A percentile compares a stretch with the other conserved stretches of the same genome.
Conservation (phyloP, 176 grass and related monocot species). For the Pharus latifolius region DNA sequence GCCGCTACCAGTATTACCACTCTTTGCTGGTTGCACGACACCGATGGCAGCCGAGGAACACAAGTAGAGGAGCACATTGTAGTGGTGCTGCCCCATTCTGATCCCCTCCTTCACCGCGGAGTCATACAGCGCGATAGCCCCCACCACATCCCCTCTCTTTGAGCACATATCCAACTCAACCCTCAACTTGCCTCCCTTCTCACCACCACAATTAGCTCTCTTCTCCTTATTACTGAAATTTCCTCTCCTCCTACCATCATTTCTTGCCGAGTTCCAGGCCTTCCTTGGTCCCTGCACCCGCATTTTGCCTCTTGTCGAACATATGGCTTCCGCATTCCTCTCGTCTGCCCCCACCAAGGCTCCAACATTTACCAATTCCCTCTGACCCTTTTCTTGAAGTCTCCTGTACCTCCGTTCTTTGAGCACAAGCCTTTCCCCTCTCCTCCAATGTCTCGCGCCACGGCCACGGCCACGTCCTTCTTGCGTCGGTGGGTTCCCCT, state of each 20-base stretch:
- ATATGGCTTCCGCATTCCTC: neutral
- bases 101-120: conserved; percentile 25
- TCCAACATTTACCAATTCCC: neutral
- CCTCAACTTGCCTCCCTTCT: conserved; percentile 24
- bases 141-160: conserved; percentile 49
- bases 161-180: conserved; percentile 58
- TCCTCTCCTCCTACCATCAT: neutral
- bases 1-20: conserved; percentile 22
- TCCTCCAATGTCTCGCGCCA: conserved; percentile 2
- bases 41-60: conserved; percentile 54
- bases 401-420: neutral
- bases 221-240: conserved; percentile 3
- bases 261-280: neutral
- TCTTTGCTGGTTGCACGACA: conserved; percentile 47
- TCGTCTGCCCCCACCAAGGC: neutral
- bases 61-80: conserved; percentile 60
- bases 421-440: neutral
- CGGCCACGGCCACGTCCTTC: neutral
- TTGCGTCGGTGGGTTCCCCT: neutral
- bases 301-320: neutral
- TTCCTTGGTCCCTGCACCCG: neutral
- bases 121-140: conserved; percentile 45
- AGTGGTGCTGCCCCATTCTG: conserved; percentile 48
- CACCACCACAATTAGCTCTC: conserved; percentile 1
- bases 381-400: neutral